Base-by-base conservation (phyloP, 2,329 filamentous ascomycete species). In the Cordyceps cicadae region DNA sequence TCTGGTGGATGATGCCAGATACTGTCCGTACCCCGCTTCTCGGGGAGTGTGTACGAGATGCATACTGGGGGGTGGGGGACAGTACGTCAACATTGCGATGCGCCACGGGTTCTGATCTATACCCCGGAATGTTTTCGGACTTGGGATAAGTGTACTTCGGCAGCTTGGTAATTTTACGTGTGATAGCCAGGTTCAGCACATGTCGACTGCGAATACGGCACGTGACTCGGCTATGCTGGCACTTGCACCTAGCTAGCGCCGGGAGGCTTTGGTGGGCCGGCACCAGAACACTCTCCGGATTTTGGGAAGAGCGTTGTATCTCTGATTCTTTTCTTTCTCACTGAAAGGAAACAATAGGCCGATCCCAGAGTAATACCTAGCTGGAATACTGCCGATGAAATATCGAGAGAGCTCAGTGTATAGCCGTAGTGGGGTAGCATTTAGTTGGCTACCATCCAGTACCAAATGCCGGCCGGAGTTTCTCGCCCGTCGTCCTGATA, bases 381-480 rank as follows among this genome's bases (percentile, higher is more conserved):
- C 34, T 14, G 34, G 12, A 37, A 14, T 37, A 3, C 12, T 15
- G 3, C 14, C 15, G 14, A 6, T n/a, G 39, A 43, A n/a, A n/a
- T 15, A 43, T 15, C 29, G 29, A 29, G 5, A 29, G 3, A 29
- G 29, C 26, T 29, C 3, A 6, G 5, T 29, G 6, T 29, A 5
- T 29, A 29, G 24, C 24, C 24, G 24, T 24, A 58, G 55, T 37
- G 55, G 46, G 55, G 54, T 58, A 50, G 17, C 21, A n/a, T 19
- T 17, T 9, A 34, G 41, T 29, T 37, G 21, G 3, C 26, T 39
- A 14, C 32, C 12, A 48, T 24, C 45, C 19, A 53, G 46, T 17
- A n/a, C 56, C 56, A 49, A 59, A 59, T 53, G 39, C 48, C 39
- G 56, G 49, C 24, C 56, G 34, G 56, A 59, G 48, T 52, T 29